These are phyloP conservation scores for Colletotrichum orchidophilum DNA, from an alignment of 2,329 filamentous ascomycete genomes.

Conservation along the genomic window DNA sequence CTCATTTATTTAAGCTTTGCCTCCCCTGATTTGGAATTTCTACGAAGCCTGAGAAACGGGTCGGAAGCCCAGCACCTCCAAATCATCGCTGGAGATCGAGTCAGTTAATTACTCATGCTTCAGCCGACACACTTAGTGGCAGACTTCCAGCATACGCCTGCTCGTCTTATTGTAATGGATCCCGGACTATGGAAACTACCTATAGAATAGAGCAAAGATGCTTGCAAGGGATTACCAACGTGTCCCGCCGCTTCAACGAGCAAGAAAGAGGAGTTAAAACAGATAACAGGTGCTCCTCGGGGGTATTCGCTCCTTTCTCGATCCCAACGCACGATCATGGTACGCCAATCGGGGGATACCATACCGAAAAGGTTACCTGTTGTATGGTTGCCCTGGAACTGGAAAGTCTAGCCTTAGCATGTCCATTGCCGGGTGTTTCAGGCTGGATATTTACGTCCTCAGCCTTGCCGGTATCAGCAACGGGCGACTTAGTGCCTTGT, in stretches of 20 bases:
- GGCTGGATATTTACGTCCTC: slow-evolving; percentile 48
- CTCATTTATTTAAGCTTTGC: too few relatives aligned
- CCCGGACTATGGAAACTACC: too few relatives aligned
- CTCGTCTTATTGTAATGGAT: too few relatives aligned
- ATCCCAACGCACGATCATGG: slow-evolving; percentile 40
- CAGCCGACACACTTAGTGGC: too few relatives aligned
- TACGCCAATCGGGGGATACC: slow-evolving; percentile 43
- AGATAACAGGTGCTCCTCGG: not conserved
- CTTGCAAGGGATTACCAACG: too few relatives aligned
- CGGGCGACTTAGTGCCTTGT: slow-evolving; percentile 41
- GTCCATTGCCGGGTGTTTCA: slow-evolving; percentile 45
- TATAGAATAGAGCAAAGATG: too few relatives aligned
- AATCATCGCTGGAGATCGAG: too few relatives aligned
- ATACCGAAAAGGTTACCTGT: slow-evolving; percentile 47
- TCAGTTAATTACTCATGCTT: too few relatives aligned
- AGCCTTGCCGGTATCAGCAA: slow-evolving; percentile 44
- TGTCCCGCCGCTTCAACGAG: not conserved
- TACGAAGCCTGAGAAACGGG: too few relatives aligned
- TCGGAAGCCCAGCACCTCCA: too few relatives aligned
- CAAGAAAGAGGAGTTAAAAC: not conserved
- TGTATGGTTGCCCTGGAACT: slow-evolving; percentile 50
- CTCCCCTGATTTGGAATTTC: too few relatives aligned
- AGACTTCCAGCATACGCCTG: too few relatives aligned
- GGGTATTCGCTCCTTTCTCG: slow-evolving; percentile 42
- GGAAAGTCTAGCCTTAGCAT: slow-evolving; percentile 50